phyloP scores from a whole-genome alignment of 345 rosid species.

The Salix suchowensis region DNA sequence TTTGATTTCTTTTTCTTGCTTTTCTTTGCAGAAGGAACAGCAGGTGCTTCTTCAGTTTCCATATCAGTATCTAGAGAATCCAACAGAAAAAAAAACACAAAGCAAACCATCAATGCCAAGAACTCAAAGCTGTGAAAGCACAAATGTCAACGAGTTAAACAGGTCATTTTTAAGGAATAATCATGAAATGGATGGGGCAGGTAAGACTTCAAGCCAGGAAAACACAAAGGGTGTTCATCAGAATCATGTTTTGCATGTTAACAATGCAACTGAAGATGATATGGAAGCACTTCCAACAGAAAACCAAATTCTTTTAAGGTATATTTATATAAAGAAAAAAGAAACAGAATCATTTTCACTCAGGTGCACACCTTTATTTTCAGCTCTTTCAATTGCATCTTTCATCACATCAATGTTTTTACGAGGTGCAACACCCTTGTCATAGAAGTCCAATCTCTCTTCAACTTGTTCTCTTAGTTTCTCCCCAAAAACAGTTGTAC shows the following conservation, averaged over 20 bases:
- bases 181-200: background rate
- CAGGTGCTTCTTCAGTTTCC: slow-evolving; percentile 47
- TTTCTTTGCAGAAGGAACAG: slow-evolving; percentile 46
- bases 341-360: background rate
- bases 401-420: slow-evolving; percentile 96
- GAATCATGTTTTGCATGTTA: background rate
- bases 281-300: background rate
- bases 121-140: background rate
- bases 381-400: slow-evolving; percentile 51
- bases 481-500: slow-evolving; percentile 68
- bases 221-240: background rate
- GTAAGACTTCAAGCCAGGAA: background rate
- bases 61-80: slow-evolving; percentile 27
- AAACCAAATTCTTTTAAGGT: background rate
- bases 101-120: background rate
- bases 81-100: background rate
- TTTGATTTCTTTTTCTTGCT: slow-evolving; percentile 61
- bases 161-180: background rate
- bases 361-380: slow-evolving; percentile 41
- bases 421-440: slow-evolving; percentile 93
- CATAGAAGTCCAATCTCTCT: slow-evolving; percentile 83
- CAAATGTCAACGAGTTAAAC: background rate
- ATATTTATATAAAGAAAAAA: background rate
- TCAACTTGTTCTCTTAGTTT: slow-evolving; percentile 92
- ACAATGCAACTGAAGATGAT: background rate